Percentiles rank a stretch among this genome's conserved stretches.
These are phyloP conservation scores for Magnaporthiopsis incrustans DNA, from an alignment of 2,329 filamentous ascomycete species.

Conservation along the genomic window DNA sequence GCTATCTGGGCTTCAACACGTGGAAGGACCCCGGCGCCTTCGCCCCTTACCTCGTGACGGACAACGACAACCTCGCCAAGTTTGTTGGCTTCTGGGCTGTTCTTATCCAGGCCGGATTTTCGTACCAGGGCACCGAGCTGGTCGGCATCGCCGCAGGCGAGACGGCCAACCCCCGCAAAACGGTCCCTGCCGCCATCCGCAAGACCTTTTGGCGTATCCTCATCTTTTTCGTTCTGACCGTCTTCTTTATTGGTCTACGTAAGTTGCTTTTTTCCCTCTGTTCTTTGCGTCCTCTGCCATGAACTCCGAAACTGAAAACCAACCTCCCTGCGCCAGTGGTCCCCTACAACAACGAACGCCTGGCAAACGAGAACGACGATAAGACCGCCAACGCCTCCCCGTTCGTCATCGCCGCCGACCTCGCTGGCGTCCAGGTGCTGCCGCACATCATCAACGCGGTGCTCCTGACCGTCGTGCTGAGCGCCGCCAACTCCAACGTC, in stretches of 20 bases:
- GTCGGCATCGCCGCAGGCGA: conserved; percentile 75
- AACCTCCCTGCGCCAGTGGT: conserved; percentile 27
- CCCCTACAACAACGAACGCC: conserved; percentile 48
- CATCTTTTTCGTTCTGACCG: conserved; percentile 54
- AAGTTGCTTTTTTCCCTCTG: conserved; percentile 22
- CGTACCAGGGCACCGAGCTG: conserved; percentile 66
- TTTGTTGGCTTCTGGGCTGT: conserved; percentile 65
- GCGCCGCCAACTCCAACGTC: conserved; percentile 70
- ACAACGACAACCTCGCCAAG: conserved; percentile 41
- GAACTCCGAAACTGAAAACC: not conserved
- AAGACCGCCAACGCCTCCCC: conserved; percentile 52
- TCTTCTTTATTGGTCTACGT: conserved; percentile 62
- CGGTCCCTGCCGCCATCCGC: conserved; percentile 63
- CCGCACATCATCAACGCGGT: conserved; percentile 70
- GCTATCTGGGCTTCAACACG: conserved; percentile 67
- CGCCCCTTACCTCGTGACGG: conserved; percentile 46
- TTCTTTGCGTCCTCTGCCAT: too few species aligned
- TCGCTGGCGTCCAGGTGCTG: conserved; percentile 56
- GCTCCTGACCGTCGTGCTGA: conserved; percentile 69
- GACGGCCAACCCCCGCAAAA: conserved; percentile 62
- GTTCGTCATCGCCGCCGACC: conserved; percentile 50
- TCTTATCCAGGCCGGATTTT: conserved; percentile 60
- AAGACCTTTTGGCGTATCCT: conserved; percentile 72
- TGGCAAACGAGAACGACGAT: conserved; percentile 38
- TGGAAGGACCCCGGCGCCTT: conserved; percentile 65